Evolutionary conservation across 2,329 filamentous ascomycete genomes (phyloP).

Genomic region (Cercospora beticola): DNA sequence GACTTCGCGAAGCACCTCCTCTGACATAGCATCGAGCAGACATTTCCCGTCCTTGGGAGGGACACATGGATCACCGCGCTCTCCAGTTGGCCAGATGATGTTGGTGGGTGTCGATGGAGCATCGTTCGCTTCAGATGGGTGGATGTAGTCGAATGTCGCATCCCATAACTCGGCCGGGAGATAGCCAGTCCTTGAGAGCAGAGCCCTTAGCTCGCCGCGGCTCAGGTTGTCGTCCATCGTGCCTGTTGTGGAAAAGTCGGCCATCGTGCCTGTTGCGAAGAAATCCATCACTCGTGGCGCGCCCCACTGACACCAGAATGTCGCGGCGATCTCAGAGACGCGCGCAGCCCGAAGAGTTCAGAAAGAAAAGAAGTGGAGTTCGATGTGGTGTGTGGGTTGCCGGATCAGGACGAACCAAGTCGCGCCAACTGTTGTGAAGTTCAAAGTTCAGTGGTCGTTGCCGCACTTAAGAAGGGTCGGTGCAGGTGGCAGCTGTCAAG

Average conservation of each 20-base stretch:
- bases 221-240: neutral
- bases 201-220: neutral
- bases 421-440: neutral
- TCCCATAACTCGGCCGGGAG: neutral
- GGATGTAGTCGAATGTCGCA: neutral
- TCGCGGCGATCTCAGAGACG: neutral
- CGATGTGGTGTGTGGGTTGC: neutral
- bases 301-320: neutral
- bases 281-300: neutral
- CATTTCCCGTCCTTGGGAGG: constrained; percentile 17
- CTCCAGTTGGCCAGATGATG: neutral
- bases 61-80: constrained; percentile 8
- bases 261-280: neutral
- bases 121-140: neutral
- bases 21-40: constrained; percentile 20
- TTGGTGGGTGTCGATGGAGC: neutral
- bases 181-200: neutral
- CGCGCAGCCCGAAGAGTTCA: neutral
- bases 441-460: neutral
- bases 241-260: neutral
- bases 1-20: constrained; percentile 27
- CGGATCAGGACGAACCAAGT: neutral
- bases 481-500: neutral
- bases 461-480: neutral
- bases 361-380: neutral